Evolutionary conservation across 2,329 filamentous ascomycete species (phyloP), one percentile per base, ranked within the genome.

Genomic region (Aureobasidium sp.): DNA sequence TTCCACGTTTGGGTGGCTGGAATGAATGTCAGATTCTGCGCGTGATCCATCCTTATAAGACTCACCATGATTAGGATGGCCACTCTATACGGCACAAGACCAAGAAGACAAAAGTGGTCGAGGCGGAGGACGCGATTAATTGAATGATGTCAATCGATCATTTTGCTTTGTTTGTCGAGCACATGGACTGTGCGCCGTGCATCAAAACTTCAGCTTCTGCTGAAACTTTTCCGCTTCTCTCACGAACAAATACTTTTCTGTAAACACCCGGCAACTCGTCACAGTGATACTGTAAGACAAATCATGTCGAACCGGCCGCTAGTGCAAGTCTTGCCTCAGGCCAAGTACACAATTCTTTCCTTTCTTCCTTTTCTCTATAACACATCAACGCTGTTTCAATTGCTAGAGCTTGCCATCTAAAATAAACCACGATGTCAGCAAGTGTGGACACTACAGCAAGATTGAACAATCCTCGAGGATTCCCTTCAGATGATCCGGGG

Each of bases 371-470:
- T 37, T 10, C 15, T 41, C 9, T 20, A 29, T 32, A 63, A 43
- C 27, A 44, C 43, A 50, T 9, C 17, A 15, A 50, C 32, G 73
- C 74, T 74, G 73, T 72, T 68, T 72, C 71, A 71, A 71, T 71
- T 71, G 74, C 74, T 76, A 76, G 74, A 76, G 74, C 74, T 71
- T 69, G 70, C 67, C 73, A 66, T 67, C 69, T 70, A 69, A 72
- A 70, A 69, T 66, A 59, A 53, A 29, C 67, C 65, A 73, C 71
- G 73, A 66, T 72, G 66, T 69, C 29, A 67, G 50, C 70, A 68
- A 75, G 74, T 76, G 74, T 76, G 73, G 73, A 76, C 74, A 76
- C 70, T 67, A 71, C 73, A 74, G 74, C 74, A 66, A 76, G 67
- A 75, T 20, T 65, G 66, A 64, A 72, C 67, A 37, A 15, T 8